Evolutionary conservation across 805 yeast genomes (phyloP).

Genomic region (Yarrowia sp.): DNA sequence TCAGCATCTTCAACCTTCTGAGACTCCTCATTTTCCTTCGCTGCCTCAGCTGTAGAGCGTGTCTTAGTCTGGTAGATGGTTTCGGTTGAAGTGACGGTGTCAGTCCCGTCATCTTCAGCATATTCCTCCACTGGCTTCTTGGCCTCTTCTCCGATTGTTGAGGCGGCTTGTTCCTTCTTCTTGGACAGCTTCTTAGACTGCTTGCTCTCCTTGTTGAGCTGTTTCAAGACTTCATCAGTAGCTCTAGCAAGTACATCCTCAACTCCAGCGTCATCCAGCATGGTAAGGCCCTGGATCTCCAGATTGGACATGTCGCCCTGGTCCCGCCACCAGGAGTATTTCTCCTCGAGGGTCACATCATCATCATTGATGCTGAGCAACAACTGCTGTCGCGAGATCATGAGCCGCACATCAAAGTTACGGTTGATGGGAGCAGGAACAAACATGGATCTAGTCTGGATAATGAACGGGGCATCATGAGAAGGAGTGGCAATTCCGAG

Average conservation of each 20-base stretch:
- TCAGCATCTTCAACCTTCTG: too few relatives aligned
- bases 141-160: too few relatives aligned
- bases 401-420: not conserved
- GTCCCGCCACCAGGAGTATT: slow-evolving; percentile 7
- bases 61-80: slow-evolving; percentile 1
- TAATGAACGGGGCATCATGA: not conserved
- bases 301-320: not conserved
- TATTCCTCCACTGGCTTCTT: too few relatives aligned
- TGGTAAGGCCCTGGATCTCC: not conserved
- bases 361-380: not conserved
- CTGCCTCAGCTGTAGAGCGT: not conserved
- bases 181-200: too few relatives aligned
- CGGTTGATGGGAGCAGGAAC: slow-evolving; percentile 10
- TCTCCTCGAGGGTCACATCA: not conserved
- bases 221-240: not conserved
- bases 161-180: too few relatives aligned
- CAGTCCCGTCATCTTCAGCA: not conserved
- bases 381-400: slow-evolving; percentile 2
- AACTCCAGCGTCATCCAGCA: slow-evolving; percentile 2
- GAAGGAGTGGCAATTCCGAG: slow-evolving; percentile 6
- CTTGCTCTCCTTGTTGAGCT: not conserved
- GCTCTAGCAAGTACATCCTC: not conserved
- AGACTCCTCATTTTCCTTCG: too few relatives aligned
- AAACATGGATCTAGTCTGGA: not conserved
- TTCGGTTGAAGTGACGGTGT: slow-evolving; percentile 3